Conservation (phyloP, 208 protist genomes). For the Leishmania tarentolae region DNA sequence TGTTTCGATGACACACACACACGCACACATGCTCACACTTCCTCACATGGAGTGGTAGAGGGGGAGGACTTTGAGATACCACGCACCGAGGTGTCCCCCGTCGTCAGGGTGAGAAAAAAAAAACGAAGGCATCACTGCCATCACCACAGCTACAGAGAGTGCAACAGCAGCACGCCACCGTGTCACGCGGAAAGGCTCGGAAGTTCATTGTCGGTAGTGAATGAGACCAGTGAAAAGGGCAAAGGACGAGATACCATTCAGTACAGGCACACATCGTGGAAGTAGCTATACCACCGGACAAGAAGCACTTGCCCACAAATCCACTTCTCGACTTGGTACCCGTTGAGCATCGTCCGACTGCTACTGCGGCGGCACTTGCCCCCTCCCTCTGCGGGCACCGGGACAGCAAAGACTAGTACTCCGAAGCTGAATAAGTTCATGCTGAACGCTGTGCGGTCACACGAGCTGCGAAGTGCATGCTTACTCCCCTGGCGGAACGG, state of each 20-base stretch:
- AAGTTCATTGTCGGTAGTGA: conserved; percentile 90
- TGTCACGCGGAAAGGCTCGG: conserved; percentile 23
- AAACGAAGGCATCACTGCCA: conserved; percentile 85
- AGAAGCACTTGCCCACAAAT: conserved; percentile 91
- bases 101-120: conserved; percentile 26
- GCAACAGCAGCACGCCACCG: conserved; percentile 60
- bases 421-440: conserved; percentile 41
- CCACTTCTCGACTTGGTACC: conserved; percentile 93
- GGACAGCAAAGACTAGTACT: conserved; percentile 16
- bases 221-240: conserved; percentile 93
- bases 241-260: conserved; percentile 87
- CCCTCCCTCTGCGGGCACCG: conserved; percentile 24
- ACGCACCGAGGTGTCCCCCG: conserved; percentile 50
- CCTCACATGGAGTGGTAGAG: neutral
- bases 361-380: conserved; percentile 6
- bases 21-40: neutral
- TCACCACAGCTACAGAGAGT: conserved; percentile 85
- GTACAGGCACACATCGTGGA: conserved; percentile 73
- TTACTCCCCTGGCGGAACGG: conserved; percentile 19
- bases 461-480: conserved; percentile 37
- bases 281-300: conserved; percentile 92
- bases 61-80: conserved; percentile 16
- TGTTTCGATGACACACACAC: neutral
- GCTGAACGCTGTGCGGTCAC: conserved; percentile 37
- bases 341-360: conserved; percentile 36